Percentiles rank a stretch among this genome's conserved stretches.
Evolutionary conservation across 257 asterid genomes (phyloP).

Genomic region (Ocimum tenuiflorum): DNA sequence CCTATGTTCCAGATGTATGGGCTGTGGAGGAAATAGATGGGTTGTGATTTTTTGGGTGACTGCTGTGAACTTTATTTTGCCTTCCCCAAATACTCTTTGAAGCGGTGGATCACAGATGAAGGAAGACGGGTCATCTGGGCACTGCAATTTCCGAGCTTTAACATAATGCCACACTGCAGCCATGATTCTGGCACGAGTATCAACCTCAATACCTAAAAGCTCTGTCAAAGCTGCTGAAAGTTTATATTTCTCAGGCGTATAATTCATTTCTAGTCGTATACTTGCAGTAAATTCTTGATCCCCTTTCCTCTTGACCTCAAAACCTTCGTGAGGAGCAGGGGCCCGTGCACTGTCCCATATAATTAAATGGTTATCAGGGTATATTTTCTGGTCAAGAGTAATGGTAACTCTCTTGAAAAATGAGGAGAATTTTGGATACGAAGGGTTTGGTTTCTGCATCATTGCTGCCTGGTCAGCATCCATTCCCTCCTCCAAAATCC

Average conservation of each 20-base stretch:
- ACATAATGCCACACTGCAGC: constrained; percentile 93
- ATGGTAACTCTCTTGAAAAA: constrained; percentile 88
- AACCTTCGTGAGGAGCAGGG: constrained; percentile 95
- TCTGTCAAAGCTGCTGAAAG: constrained; percentile 74
- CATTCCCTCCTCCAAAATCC: constrained; percentile 87
- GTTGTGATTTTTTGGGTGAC: constrained; percentile 73
- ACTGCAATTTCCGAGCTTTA: constrained; percentile 87
- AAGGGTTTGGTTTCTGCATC: constrained; percentile 66
- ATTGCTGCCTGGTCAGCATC: constrained; percentile 81
- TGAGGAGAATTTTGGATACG: constrained; percentile 76
- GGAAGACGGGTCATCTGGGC: constrained; percentile 72
- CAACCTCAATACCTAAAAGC: constrained; percentile 91
- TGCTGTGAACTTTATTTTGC: constrained; percentile 62
- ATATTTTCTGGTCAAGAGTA: constrained; percentile 77
- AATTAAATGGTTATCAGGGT: constrained; percentile 85
- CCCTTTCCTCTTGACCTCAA: constrained; percentile 91
- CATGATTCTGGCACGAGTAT: constrained; percentile 82
- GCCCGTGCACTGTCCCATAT: constrained; percentile 84
- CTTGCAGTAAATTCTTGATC: constrained; percentile 80
- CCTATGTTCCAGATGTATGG: constrained; percentile 88
- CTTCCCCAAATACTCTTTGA: constrained; percentile 79
- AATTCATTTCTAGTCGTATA: constrained; percentile 79
- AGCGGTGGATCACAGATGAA: constrained; percentile 88
- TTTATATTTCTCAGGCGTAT: constrained; percentile 78
- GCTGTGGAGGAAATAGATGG: constrained; percentile 80